These are phyloP conservation scores for Raffaelea ambrosiae DNA, from an alignment of 2,329 filamentous ascomycete genomes.

Conservation along the genomic window DNA sequence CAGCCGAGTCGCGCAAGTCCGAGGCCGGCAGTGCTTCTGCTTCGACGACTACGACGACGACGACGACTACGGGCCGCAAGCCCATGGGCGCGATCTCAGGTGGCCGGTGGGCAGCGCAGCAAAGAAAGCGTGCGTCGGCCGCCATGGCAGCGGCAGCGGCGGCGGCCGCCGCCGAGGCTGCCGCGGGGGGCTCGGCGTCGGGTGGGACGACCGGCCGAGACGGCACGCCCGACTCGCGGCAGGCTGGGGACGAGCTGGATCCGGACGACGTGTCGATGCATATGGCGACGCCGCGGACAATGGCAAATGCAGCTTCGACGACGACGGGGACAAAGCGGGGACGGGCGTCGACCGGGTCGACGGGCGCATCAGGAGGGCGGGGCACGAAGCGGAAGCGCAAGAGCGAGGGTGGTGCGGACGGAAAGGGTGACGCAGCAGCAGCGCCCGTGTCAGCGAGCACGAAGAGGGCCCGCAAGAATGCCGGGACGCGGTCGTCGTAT, in stretches of 20 bases:
- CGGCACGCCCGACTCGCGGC: no score
- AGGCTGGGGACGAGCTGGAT: slow-evolving; percentile 9
- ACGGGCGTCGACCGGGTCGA: slow-evolving; percentile 21
- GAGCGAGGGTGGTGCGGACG: slow-evolving; percentile 35
- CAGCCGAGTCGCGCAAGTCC: neutral
- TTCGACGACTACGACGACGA: slow-evolving; percentile 12
- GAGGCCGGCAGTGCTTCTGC: slow-evolving; percentile 11
- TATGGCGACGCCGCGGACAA: slow-evolving; percentile 4
- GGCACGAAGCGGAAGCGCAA: slow-evolving; percentile 52
- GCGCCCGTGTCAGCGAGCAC: neutral
- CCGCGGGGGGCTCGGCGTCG: slow-evolving; percentile 19
- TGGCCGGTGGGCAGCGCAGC: slow-evolving; percentile 23
- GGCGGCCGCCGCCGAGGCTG: slow-evolving; percentile 23
- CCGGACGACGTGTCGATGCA: slow-evolving; percentile 15
- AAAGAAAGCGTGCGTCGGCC: neutral
- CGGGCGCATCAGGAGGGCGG: slow-evolving; percentile 30
- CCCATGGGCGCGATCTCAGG: slow-evolving; percentile 18
- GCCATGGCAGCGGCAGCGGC: neutral
- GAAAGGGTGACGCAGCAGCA: neutral
- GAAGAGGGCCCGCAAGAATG: slow-evolving; percentile 25
- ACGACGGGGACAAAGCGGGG: slow-evolving; percentile 34
- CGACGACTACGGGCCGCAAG: slow-evolving; percentile 15
- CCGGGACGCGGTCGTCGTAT: neutral
- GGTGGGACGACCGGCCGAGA: slow-evolving; percentile 15
- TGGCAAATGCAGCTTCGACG: neutral